Evolutionary conservation across 306 rosid species (phyloP), one percentile per base, ranked within the genome.

Genomic region (Sicyos baderoa): DNA sequence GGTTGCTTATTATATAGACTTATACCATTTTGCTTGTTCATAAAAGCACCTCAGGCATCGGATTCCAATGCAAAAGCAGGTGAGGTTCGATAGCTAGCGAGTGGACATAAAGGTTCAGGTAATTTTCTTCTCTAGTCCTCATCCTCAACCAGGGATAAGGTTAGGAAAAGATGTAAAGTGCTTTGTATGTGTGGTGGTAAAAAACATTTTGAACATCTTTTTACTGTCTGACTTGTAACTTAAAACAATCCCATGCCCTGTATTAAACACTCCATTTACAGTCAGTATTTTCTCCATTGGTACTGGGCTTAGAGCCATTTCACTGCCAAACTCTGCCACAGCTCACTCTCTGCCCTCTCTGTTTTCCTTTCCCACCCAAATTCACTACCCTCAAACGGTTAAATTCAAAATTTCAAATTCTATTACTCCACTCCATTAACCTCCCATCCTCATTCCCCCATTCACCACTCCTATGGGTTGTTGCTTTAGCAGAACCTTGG

Each of bases 391-490:
- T 5, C 44, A 37, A 29, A 37, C 44, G 9, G 44, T 37, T 37
- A 37, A 37, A 6, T 37, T 37, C 44, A 37, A 37, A 37, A 37
- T 37, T 37, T 37, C 44, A 37, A 37, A 37, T 37, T 37, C 9
- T 37, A 37, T 37, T 37, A 37, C 44, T 9, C 44, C 44, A 37
- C 44, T 37, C 44, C 44, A 37, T 37, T 37, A 37, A 37, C 44
- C 44, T 37, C 7, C 44, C 44, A 37, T 37, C 44, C 9, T 7
- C 44, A 37, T 37, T 37, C 7, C 44, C 44, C 6, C 44, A 57
- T 68, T 49, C 64, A 55, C 72, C 54, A 42, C 68, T 79, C 76
- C 59, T 78, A 89, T 92, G 98, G 98, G 98, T 78, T 92, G 96
- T 78, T 92, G 91, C 81, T 68, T 81, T 5, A 87, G 87, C 93